phyloP scores from a whole-genome alignment of 441 rosid genomes.

The Aleurites moluccanus region DNA sequence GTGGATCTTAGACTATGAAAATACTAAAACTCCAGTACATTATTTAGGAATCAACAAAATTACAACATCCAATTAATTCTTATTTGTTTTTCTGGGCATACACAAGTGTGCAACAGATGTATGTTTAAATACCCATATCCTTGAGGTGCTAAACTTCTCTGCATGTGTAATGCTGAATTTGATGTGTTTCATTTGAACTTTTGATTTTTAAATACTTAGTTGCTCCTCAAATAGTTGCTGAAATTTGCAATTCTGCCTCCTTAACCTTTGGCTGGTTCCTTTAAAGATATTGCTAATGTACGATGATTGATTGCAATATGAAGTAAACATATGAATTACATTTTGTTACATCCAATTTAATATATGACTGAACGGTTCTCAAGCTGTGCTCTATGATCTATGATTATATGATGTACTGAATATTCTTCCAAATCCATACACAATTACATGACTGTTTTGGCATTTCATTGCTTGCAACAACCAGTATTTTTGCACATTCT shows the following conservation, averaged over 20 bases:
- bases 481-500: background rate
- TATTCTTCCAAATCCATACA: background rate
- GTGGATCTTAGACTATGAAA: background rate
- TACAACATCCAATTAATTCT: background rate
- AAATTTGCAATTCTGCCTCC: background rate
- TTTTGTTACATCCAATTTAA: background rate
- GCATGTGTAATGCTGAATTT: background rate
- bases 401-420: background rate
- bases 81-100: slow-evolving; percentile 1
- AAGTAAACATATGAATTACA: background rate
- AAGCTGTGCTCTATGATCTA: background rate
- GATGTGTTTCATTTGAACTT: background rate
- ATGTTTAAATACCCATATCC: background rate
- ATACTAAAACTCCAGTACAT: background rate
- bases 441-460: background rate
- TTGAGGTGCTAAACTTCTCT: background rate
- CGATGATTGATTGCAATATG: background rate
- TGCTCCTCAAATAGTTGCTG: background rate
- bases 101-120: background rate
- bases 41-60: background rate
- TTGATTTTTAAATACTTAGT: background rate
- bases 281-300: background rate
- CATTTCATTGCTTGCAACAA: background rate
- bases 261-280: no score
- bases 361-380: background rate